These are phyloP conservation scores for Colletotrichum acutatum DNA, from an alignment of 2,329 filamentous ascomycete genomes.

Conservation along the genomic window DNA sequence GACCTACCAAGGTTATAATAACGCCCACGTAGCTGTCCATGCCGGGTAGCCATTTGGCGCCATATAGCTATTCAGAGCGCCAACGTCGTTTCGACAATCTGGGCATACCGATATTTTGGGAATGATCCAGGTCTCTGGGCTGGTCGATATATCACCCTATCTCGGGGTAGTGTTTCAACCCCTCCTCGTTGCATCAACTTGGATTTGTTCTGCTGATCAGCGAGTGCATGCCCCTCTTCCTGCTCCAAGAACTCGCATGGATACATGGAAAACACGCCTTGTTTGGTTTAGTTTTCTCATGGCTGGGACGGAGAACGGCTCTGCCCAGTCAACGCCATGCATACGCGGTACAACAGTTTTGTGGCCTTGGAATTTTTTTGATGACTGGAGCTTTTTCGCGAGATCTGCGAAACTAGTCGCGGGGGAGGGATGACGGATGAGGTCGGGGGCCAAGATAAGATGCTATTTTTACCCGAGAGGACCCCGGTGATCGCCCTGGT, in stretches of 20 bases:
- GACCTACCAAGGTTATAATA: neutral
- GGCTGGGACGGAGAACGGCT: conserved; percentile 1
- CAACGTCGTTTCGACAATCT: conserved; percentile 4
- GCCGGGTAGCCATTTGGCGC: neutral
- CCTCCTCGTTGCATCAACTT: neutral
- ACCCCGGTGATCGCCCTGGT: conserved; percentile 28
- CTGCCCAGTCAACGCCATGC: conserved; percentile 6
- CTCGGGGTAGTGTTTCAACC: conserved; percentile 6
- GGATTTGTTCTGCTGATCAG: neutral
- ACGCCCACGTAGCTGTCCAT: too few species aligned
- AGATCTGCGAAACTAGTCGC: neutral
- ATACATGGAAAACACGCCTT: neutral
- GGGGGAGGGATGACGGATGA: neutral
- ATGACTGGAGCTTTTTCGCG: neutral
- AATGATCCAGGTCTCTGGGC: neutral
- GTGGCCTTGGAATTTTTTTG: neutral
- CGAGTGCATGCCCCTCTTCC: neutral
- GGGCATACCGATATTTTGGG: neutral
- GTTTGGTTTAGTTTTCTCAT: neutral
- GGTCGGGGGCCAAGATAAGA: conserved; percentile 1
- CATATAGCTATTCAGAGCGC: neutral
- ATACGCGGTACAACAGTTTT: neutral
- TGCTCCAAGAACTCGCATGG: neutral
- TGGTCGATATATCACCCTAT: neutral
- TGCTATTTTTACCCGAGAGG: conserved; percentile 32